Base-by-base conservation (phyloP, 2,329 filamentous ascomycete genomes). In the Leptographium radiaticola region DNA sequence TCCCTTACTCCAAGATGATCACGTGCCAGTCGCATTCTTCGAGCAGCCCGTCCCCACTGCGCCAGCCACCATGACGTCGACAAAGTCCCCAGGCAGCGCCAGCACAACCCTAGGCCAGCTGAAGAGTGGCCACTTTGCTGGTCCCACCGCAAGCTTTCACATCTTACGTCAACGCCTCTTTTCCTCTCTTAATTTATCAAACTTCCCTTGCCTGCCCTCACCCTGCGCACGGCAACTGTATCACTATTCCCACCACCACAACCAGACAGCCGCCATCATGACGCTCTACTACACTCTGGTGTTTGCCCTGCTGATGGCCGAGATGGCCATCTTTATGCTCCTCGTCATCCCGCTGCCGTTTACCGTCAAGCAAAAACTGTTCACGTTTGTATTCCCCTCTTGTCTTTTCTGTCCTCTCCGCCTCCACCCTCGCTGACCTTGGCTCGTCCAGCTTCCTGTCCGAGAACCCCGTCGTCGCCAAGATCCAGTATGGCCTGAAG, bases 401-500 rank as follows among this genome's bases (percentile, higher is more conserved):
- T 6, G 12, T 6, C 20, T 16, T 33, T 4, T 34, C 40, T 49
- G 16, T 31, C 40, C 15, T 42, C 49, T 18, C 4, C 30, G 30
- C 38, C 5, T 10, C 20, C 18, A 10, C 38, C 16, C 18, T 20
- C 11, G 36, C 40, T 51, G 30, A 33, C 40, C 9, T 5, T 18
- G 25, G 3, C 8, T 20, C 7, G 9, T 58, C 53, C 58, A 89
- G 86, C 63, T 98, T 98, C 80, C 90, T 98, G 66, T 96, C 90
- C 52, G 88, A 91, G 66, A 94, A 84, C 67, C 86, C 77, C 0
- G 57, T 83, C 52, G 79, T 98, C 56, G 93, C 90, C 43, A 96
- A 97, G 70, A 69, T 97, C 60, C 91, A 97, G 75, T 96, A 98
- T 75, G 91, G 89, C 64, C 79, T 98, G 74, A 97, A 96, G 80